A percentile compares a stretch with the other conserved stretches of the same genome.
These are phyloP conservation scores for Russula emetica DNA, from an alignment of 768 basidiomycete genomes.

Conservation along the genomic window DNA sequence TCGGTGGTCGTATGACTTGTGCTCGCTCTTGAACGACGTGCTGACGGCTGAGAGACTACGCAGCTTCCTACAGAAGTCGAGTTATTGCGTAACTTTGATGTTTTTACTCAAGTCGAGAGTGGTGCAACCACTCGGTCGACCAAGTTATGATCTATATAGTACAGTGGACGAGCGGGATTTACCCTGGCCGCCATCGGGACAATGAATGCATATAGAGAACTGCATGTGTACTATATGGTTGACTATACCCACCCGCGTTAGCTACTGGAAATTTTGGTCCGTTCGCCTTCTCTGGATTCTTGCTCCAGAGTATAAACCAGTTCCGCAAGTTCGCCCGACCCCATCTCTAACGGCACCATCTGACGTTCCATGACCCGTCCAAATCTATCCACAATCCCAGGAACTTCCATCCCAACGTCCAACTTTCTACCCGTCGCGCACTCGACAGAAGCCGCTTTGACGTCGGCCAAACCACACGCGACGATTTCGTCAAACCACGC, in stretches of 20 bases:
- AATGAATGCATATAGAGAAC: too few relatives aligned
- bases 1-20: slow-evolving; percentile 29
- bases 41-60: not conserved
- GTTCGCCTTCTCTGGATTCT: slow-evolving; percentile 26
- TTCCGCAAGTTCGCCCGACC: slow-evolving; percentile 28
- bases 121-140: not conserved
- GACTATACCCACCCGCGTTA: not conserved
- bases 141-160: slow-evolving; percentile 10
- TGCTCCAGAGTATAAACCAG: slow-evolving; percentile 30
- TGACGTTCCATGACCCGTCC: slow-evolving; percentile 33
- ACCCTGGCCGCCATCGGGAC: not conserved
- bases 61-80: slow-evolving; percentile 50
- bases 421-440: slow-evolving; percentile 40
- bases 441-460: slow-evolving; percentile 69
- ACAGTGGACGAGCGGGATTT: not conserved
- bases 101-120: slow-evolving; percentile 47
- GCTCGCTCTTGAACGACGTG: not conserved
- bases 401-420: slow-evolving; percentile 48
- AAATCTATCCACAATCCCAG: slow-evolving; percentile 39
- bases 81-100: slow-evolving; percentile 61
- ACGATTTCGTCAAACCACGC: slow-evolving; percentile 85
- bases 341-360: slow-evolving; percentile 32
- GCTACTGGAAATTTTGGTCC: slow-evolving; percentile 12
- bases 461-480: slow-evolving; percentile 86
- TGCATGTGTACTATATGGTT: too few relatives aligned